These are phyloP conservation scores for Eutypella sp. DNA, from an alignment of 2,329 filamentous ascomycete species.

Conservation along the genomic window DNA sequence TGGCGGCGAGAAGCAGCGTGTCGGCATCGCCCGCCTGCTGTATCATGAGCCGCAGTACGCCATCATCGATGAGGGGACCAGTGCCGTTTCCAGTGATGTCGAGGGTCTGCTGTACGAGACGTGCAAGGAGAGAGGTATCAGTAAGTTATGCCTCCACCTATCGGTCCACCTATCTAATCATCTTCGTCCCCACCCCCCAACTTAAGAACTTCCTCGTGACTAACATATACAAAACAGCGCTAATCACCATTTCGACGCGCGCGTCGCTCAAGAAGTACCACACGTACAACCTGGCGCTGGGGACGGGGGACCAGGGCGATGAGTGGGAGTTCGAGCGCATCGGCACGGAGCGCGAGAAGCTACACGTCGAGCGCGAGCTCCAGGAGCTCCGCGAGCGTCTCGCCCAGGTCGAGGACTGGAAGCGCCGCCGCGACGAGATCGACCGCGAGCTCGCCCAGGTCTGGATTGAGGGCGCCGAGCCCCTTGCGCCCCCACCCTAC, in stretches of 20 bases:
- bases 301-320: constrained; percentile 72
- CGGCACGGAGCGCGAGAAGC: constrained; percentile 87
- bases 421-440: constrained; percentile 71
- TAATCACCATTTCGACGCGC: constrained; percentile 93
- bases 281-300: constrained; percentile 82
- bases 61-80: constrained; percentile 93
- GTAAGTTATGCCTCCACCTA: constrained; percentile 42
- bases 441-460: constrained; percentile 70
- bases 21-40: constrained; percentile 82
- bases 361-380: constrained; percentile 86
- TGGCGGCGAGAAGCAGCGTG: constrained; percentile 93
- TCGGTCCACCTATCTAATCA: not conserved
- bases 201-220: not conserved
- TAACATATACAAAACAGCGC: constrained; percentile 44
- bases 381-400: constrained; percentile 77
- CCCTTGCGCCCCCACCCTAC: constrained; percentile 44
- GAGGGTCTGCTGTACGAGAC: constrained; percentile 90
- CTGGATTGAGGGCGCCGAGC: constrained; percentile 44
- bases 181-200: not conserved
- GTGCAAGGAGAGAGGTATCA: constrained; percentile 90
- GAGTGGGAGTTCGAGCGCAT: constrained; percentile 93
- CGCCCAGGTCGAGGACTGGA: constrained; percentile 79
- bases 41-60: constrained; percentile 96
- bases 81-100: constrained; percentile 88
- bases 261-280: constrained; percentile 95